Evolutionary conservation across 2,329 filamentous ascomycete species (phyloP), one percentile per base, ranked within the genome.

Genomic region (Trichoderma polysporum): DNA sequence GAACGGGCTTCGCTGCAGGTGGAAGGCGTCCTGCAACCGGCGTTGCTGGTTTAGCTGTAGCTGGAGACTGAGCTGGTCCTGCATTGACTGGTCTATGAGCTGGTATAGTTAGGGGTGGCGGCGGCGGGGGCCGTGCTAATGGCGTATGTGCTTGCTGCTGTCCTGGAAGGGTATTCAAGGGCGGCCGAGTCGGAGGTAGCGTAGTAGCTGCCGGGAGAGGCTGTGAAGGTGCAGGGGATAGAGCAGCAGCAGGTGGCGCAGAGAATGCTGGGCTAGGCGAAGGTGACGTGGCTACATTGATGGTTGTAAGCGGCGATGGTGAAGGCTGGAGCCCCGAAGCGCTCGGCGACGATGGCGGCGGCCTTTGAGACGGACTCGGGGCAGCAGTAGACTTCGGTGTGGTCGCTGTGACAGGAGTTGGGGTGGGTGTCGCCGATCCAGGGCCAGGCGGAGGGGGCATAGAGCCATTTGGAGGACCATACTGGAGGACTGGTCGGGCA

Each of bases 391-490:
- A 71, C 59, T 65, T 68, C 5, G 53, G 52, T 8, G 64, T 33
- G 12, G 35, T 19, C 19, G 58, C 70, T 69, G 47, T 31, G 25
- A 69, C 41, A 15, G 54, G 60, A 31, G 68, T 56, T 45, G 70
- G 68, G 22, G 67, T 67, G 13, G 71, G 39, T 56, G 69, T 66
- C 25, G 76, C 59, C 22, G 73, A 69, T 9, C 77, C 71, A 7
- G 80, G 78, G 13, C 78, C 77, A 17, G 79, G 77, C 13, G 83
- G 82, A 65, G 84, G 84, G 49, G 86, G 86, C 86, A 90, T 87
- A 33, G 81, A 76, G 45, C 87, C 87, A 68, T 87, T 87, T 2
- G 87, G 86, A 47, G 88, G 88, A 0, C 88, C 88, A 73, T 90
- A 90, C 72, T 90, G 88, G 65, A 90, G 79, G 41, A 90, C 83